Conservation (phyloP, 2,329 filamentous ascomycete species). For the Zalaria obscura region DNA sequence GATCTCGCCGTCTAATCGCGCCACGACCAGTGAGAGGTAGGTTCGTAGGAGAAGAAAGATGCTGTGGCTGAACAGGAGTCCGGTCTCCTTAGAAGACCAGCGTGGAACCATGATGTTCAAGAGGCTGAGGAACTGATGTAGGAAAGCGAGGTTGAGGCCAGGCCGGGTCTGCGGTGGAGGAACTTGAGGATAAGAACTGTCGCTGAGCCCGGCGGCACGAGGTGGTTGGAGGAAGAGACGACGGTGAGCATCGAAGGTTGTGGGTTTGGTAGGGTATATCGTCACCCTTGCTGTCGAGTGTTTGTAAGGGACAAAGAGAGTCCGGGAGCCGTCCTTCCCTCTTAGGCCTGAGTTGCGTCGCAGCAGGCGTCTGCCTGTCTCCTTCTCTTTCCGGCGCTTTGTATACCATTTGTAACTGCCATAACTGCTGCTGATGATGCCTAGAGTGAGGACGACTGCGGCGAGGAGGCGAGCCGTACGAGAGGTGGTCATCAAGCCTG, state of each 20-base stretch:
- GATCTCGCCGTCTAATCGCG: constrained; percentile 86
- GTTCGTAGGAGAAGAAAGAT: constrained; percentile 83
- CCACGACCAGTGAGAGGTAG: constrained; percentile 86
- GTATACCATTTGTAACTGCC: constrained; percentile 69
- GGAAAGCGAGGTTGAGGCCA: constrained; percentile 83
- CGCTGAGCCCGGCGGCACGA: constrained; percentile 60
- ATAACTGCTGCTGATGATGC: constrained; percentile 67
- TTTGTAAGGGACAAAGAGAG: constrained; percentile 89
- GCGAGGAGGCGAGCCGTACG: constrained; percentile 60
- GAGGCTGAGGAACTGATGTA: constrained; percentile 91
- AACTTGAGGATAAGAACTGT: constrained; percentile 49
- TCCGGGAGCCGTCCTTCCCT: constrained; percentile 88
- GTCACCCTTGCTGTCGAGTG: constrained; percentile 78
- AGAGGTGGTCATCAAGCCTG: constrained; percentile 48
- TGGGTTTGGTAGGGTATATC: constrained; percentile 76
- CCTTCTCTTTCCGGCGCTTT: constrained; percentile 58
- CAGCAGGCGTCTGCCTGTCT: constrained; percentile 68
- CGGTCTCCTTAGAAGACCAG: constrained; percentile 92
- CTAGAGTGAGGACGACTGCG: constrained; percentile 59
- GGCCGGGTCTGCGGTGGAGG: constrained; percentile 86
- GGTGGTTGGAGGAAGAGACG: constrained; percentile 87
- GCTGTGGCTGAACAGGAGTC: constrained; percentile 74
- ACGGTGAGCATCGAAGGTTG: constrained; percentile 92
- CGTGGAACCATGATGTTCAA: constrained; percentile 96
- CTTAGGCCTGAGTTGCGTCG: constrained; percentile 84